Conservation (phyloP, 2,329 filamentous ascomycete genomes). For the Westerdykella ornata region DNA sequence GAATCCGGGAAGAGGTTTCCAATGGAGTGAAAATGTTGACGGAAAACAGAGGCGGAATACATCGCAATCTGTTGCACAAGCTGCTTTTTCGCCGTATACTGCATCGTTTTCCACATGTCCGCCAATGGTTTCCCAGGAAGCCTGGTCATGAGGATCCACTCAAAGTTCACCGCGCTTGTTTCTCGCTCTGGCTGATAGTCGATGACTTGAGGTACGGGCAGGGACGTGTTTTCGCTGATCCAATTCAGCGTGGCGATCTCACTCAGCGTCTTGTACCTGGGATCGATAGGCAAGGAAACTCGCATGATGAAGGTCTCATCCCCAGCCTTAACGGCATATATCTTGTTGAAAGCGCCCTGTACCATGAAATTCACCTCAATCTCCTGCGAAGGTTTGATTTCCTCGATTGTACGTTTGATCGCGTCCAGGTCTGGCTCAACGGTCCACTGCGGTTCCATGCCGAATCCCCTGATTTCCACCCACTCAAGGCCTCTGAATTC, state of each 20-base stretch:
- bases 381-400: conserved; percentile 2
- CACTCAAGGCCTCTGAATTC: no score
- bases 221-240: conserved; percentile 11
- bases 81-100: conserved; percentile 8
- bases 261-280: conserved; percentile 13
- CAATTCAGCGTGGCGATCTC: conserved; percentile 18
- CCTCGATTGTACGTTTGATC: conserved; percentile 1
- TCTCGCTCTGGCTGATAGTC: neutral
- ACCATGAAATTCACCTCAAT: conserved; percentile 6
- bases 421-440: conserved; percentile 1
- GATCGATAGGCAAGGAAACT: conserved; percentile 15
- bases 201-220: conserved; percentile 13
- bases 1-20: conserved; percentile 5
- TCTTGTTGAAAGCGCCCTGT: conserved; percentile 10
- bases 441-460: neutral
- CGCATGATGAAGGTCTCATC: conserved; percentile 23
- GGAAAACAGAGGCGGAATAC: conserved; percentile 3
- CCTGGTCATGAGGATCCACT: conserved; percentile 23
- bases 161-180: conserved; percentile 15
- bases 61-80: conserved; percentile 4
- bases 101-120: conserved; percentile 1
- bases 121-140: conserved; percentile 5
- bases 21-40: conserved; percentile 2
- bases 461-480: no score
- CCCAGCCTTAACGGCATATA: conserved; percentile 7